These are phyloP conservation scores for Phoenix dactylifera DNA, from an alignment of 176 grass and related monocot genomes.

Conservation along the genomic window DNA sequence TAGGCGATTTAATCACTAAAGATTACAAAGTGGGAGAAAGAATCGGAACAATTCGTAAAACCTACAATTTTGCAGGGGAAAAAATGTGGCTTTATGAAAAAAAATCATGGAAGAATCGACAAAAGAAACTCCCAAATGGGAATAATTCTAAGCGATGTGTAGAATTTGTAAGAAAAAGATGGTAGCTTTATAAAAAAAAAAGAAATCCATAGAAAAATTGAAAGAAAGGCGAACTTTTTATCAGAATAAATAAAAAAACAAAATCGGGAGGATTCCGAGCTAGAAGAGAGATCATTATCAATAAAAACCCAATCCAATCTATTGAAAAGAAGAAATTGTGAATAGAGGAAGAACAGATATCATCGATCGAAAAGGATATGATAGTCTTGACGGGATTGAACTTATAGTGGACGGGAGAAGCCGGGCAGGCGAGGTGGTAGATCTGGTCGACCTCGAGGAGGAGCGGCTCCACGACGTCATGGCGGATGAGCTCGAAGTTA, in stretches of 20 bases:
- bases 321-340: neutral
- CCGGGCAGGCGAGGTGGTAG: conserved; percentile 95
- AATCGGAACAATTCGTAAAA: too few species aligned
- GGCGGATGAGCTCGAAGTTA: conserved; percentile 93
- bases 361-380: conserved; percentile 59
- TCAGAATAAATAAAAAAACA: neutral
- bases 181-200: too few species aligned
- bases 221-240: neutral
- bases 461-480: conserved; percentile 91
- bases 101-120: too few species aligned
- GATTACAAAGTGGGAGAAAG: too few species aligned
- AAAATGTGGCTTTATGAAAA: too few species aligned
- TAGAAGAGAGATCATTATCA: conserved; percentile 1
- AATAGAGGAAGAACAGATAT: neutral
- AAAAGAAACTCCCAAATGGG: too few species aligned
- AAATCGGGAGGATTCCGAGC: too few species aligned
- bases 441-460: conserved; percentile 97
- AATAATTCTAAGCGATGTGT: too few species aligned
- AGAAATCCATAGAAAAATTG: too few species aligned
- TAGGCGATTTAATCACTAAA: too few species aligned
- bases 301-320: neutral
- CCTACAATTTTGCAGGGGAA: too few species aligned
- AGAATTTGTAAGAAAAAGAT: too few species aligned
- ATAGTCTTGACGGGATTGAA: conserved; percentile 97
- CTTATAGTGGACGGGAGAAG: conserved; percentile 93